These are phyloP conservation scores for Colletotrichum graminicola DNA, from an alignment of 2,329 filamentous ascomycete genomes.

Conservation along the genomic window DNA sequence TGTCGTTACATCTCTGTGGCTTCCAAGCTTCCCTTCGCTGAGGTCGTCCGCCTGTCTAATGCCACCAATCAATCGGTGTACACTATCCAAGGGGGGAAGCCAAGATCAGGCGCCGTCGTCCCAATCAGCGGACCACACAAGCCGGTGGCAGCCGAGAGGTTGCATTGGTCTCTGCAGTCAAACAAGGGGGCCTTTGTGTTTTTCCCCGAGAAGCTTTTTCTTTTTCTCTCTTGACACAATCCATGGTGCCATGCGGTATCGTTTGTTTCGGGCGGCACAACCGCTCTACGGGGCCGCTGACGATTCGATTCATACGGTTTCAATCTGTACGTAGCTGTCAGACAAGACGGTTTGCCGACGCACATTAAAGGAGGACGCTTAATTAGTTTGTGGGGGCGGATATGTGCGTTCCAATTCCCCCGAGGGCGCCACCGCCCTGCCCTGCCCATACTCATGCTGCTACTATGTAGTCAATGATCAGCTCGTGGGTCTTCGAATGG, in stretches of 20 bases:
- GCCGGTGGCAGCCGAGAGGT: neutral
- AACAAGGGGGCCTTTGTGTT: neutral
- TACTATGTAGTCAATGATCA: conserved; percentile 21
- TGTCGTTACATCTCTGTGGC: conserved; percentile 11
- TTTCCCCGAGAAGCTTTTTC: neutral
- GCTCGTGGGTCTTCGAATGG: conserved; percentile 15
- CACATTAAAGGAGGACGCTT: conserved; percentile 39
- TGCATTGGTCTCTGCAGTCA: neutral
- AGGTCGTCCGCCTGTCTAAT: neutral
- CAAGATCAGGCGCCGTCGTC: conserved; percentile 15
- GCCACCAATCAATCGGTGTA: conserved; percentile 15
- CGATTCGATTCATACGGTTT: conserved; percentile 13
- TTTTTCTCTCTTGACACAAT: neutral
- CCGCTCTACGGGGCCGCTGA: neutral
- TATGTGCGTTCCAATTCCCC: conserved; percentile 40
- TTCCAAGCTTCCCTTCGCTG: conserved; percentile 9
- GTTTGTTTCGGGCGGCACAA: neutral
- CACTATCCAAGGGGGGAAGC: neutral
- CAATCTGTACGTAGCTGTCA: conserved; percentile 1
- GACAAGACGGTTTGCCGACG: conserved; percentile 33
- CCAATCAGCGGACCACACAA: neutral
- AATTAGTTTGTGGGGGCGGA: conserved; percentile 41
- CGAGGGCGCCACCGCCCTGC: conserved; percentile 33
- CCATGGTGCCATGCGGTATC: too few relatives aligned
- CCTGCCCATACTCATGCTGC: conserved; percentile 22